Evolutionary conservation across 108 stramenopile species (phyloP).

Genomic region (Fistulifera pelliculosa): DNA sequence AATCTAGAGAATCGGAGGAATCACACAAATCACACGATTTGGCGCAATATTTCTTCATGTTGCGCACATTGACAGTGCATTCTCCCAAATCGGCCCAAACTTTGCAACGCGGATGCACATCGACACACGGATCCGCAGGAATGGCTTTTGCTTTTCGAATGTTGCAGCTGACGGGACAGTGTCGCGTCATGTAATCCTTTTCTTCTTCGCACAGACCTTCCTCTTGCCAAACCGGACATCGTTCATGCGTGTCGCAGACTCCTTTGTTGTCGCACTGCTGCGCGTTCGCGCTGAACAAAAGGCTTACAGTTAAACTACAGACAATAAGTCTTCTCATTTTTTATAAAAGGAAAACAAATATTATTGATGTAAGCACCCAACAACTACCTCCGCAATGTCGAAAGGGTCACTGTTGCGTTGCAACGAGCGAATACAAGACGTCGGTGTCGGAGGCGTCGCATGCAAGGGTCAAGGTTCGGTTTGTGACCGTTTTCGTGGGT

Average conservation of each 20-base stretch:
- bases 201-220: conserved; percentile 34
- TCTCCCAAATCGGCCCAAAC: conserved; percentile 27
- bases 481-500: too few species aligned
- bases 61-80: conserved; percentile 26
- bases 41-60: conserved; percentile 27
- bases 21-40: conserved; percentile 24
- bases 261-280: conserved; percentile 36
- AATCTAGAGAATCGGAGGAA: neutral
- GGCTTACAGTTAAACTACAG: too few species aligned
- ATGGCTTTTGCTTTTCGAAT: neutral
- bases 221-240: conserved; percentile 27
- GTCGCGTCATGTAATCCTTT: conserved; percentile 19
- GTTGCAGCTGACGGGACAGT: conserved; percentile 28
- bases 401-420: too few species aligned
- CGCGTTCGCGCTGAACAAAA: neutral
- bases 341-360: too few species aligned
- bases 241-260: conserved; percentile 38
- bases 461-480: too few species aligned
- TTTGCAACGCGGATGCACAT: conserved; percentile 31
- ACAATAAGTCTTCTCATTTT: too few species aligned
- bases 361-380: too few species aligned
- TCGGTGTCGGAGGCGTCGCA: too few species aligned
- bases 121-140: conserved; percentile 19
- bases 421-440: too few species aligned
- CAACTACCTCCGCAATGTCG: too few species aligned